phyloP scores from a whole-genome alignment of 2,329 filamentous ascomycete genomes.

The Emericellopsis atlantica region DNA sequence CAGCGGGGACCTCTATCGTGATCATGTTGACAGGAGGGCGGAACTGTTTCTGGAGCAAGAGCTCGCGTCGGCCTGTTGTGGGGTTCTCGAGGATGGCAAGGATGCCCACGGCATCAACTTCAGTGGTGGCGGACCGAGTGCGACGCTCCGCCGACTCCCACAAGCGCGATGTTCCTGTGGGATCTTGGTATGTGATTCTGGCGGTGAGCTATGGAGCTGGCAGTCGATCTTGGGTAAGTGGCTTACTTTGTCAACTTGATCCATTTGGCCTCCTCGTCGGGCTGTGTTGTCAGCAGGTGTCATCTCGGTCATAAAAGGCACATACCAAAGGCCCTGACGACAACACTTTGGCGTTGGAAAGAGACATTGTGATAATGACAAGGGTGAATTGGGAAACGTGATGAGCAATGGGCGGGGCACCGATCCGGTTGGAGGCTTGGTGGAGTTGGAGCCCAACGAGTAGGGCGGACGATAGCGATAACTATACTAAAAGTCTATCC shows the following conservation, averaged over 20 bases:
- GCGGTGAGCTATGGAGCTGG: slow-evolving; percentile 4
- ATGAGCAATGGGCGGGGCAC: no score
- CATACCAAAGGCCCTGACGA: slow-evolving; percentile 31
- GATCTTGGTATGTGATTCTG: slow-evolving; percentile 53
- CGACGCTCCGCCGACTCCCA: slow-evolving; percentile 66
- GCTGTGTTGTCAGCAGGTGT: slow-evolving; percentile 15
- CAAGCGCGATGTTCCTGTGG: slow-evolving; percentile 41
- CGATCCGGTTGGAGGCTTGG: no score
- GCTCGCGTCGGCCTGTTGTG: slow-evolving; percentile 29
- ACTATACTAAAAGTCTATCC: no score
- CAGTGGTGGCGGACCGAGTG: slow-evolving; percentile 46
- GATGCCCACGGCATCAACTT: slow-evolving; percentile 63
- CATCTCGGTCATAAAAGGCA: neutral
- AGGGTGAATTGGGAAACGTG: neutral
- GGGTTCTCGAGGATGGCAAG: slow-evolving; percentile 51
- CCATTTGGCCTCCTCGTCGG: slow-evolving; percentile 43
- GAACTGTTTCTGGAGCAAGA: slow-evolving; percentile 56
- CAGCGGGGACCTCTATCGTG: slow-evolving; percentile 52
- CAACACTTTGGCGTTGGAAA: slow-evolving; percentile 26
- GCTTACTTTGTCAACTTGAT: slow-evolving; percentile 43
- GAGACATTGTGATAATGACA: slow-evolving; percentile 21
- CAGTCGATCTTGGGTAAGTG: neutral
- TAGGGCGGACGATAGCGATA: no score
- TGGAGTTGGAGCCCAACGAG: no score
- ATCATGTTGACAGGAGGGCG: slow-evolving; percentile 47